These are phyloP conservation scores for Globisporangium barbulae DNA, from an alignment of 352 stramenopile genomes.

Conservation along the genomic window DNA sequence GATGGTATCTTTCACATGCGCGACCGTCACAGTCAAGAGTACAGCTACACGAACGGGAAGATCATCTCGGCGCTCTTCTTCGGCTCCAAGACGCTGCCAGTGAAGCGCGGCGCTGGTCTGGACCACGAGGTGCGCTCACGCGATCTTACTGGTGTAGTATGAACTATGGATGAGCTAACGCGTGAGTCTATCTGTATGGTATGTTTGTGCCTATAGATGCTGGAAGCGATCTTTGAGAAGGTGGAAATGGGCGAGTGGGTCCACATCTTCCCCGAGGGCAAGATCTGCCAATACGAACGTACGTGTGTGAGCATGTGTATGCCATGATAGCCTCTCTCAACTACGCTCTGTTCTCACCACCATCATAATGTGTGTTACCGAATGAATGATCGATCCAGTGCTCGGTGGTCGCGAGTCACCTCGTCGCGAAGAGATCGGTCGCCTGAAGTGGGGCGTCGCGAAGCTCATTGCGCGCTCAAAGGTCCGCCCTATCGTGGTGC, in stretches of 20 bases:
- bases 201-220: constrained; percentile 37
- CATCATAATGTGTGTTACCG: no score
- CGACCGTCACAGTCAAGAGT: constrained; percentile 60
- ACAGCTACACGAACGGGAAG: constrained; percentile 69
- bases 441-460: constrained; percentile 84
- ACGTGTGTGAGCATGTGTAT: constrained; percentile 2
- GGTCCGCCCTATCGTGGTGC: constrained; percentile 70
- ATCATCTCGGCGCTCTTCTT: constrained; percentile 61
- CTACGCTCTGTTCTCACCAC: not conserved
- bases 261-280: constrained; percentile 87
- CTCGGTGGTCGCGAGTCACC: constrained; percentile 65
- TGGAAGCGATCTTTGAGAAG: constrained; percentile 77
- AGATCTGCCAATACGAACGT: constrained; percentile 73
- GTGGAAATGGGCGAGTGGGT: constrained; percentile 78
- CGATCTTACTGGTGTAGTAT: not conserved
- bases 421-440: constrained; percentile 65
- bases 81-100: constrained; percentile 61
- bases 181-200: not conserved
- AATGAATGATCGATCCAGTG: constrained; percentile 26
- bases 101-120: constrained; percentile 69
- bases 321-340: not conserved
- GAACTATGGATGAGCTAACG: not conserved
- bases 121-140: constrained; percentile 48
- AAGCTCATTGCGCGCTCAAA: constrained; percentile 82
- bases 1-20: not conserved